phyloP scores from a whole-genome alignment of 1,139 yeast species.

The Zygosaccharomyces sapae region DNA sequence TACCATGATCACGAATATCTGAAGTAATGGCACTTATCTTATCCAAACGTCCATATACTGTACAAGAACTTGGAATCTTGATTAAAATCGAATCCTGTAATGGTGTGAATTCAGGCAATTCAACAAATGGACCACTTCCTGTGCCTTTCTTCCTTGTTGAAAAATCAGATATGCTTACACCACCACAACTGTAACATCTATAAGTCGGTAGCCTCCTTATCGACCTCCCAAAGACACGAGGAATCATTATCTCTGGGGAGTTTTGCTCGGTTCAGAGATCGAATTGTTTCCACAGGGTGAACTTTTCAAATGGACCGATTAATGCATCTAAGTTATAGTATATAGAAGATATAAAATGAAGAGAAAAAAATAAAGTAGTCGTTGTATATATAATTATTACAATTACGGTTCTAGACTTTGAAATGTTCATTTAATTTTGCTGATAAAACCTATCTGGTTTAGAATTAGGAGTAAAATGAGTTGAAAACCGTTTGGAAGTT shows the following conservation, averaged over 20 bases:
- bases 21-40: slow-evolving; percentile 49
- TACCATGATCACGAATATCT: slow-evolving; percentile 27
- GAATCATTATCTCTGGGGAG: background rate
- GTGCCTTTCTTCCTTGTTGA: slow-evolving; percentile 30
- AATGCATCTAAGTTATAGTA: background rate
- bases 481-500: slow-evolving; percentile 21
- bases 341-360: slow-evolving; percentile 1
- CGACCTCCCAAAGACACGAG: background rate
- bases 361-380: background rate
- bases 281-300: background rate
- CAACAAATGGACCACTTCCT: slow-evolving; percentile 40
- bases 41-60: slow-evolving; percentile 43
- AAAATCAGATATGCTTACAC: slow-evolving; percentile 13
- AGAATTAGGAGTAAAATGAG: slow-evolving; percentile 18
- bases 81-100: slow-evolving; percentile 45
- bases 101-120: slow-evolving; percentile 42
- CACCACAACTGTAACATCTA: slow-evolving; percentile 3
- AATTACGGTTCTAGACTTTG: background rate
- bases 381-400: background rate
- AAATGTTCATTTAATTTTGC: background rate
- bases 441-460: too few relatives aligned
- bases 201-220: background rate
- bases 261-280: background rate
- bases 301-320: background rate
- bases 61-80: slow-evolving; percentile 47